Conservation (phyloP, 1,284 basidiomycete species). For the Ustilago vetiveriae region DNA sequence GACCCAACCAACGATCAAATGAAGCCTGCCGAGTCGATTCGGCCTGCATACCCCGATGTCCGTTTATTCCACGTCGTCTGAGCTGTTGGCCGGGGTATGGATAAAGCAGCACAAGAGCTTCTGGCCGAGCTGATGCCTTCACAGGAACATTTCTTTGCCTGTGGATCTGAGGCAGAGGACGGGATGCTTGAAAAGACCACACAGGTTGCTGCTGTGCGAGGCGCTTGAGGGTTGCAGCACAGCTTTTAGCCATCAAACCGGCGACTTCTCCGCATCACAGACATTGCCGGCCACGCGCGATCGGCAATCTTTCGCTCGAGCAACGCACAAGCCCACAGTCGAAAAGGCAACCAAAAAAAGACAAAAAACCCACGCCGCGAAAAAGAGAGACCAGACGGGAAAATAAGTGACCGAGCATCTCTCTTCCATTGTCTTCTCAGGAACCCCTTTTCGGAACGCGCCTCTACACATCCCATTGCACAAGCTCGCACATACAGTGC, state of each 20-base stretch:
- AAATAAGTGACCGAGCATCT: conserved; percentile 1
- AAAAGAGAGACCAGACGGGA: too few relatives aligned
- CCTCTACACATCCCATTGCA: background rate
- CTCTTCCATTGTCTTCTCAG: too few relatives aligned
- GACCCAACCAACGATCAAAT: too few relatives aligned
- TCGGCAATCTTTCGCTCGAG: conserved; percentile 17
- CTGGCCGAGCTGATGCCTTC: too few relatives aligned
- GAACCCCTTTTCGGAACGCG: too few relatives aligned
- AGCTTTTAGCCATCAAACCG: conserved; percentile 15
- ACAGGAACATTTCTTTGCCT: background rate
- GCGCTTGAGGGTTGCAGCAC: background rate
- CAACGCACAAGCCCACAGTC: conserved; percentile 5
- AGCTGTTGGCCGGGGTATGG: too few relatives aligned
- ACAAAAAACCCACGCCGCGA: too few relatives aligned
- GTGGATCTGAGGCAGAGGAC: background rate
- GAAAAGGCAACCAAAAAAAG: too few relatives aligned
- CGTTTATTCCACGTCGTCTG: too few relatives aligned
- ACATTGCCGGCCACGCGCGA: conserved; percentile 18
- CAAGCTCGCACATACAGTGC: background rate
- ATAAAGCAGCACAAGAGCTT: background rate
- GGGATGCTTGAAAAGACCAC: background rate
- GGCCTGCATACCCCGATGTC: too few relatives aligned
- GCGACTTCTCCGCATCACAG: conserved; percentile 37
- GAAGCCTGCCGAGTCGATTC: too few relatives aligned
- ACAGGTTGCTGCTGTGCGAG: background rate